These are phyloP conservation scores for Phytopythium aichiense DNA, from an alignment of 352 stramenopile genomes.

Conservation along the genomic window DNA sequence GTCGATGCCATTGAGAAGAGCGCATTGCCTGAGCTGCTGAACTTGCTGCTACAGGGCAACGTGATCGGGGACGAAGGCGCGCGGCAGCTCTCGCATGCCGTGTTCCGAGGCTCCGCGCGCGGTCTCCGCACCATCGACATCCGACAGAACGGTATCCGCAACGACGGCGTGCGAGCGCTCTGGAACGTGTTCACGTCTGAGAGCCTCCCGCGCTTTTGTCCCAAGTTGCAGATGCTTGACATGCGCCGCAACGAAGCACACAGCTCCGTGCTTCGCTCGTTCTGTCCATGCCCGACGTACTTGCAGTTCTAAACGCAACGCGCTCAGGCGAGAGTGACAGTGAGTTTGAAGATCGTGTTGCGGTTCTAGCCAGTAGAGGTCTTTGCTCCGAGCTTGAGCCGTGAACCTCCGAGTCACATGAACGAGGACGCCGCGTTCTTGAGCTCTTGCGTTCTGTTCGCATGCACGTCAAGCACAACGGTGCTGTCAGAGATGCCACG, in stretches of 20 bases:
- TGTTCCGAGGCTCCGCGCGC: slow-evolving; percentile 45
- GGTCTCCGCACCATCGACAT: slow-evolving; percentile 44
- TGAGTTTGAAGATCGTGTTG: background rate
- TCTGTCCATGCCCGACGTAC: slow-evolving; percentile 48
- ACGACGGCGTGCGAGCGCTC: slow-evolving; percentile 49
- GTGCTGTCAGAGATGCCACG: background rate
- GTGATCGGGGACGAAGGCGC: slow-evolving; percentile 52
- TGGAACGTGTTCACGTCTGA: slow-evolving; percentile 69
- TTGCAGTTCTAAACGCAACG: slow-evolving; percentile 36
- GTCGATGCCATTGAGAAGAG: slow-evolving; percentile 42
- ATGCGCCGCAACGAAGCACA: slow-evolving; percentile 60
- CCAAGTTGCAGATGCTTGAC: slow-evolving; percentile 58
- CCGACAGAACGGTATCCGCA: slow-evolving; percentile 62
- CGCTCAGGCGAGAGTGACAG: background rate
- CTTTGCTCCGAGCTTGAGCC: background rate
- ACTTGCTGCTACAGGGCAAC: slow-evolving; percentile 56
- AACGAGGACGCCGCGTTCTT: slow-evolving; percentile 64
- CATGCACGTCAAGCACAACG: background rate
- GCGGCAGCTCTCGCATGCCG: slow-evolving; percentile 48
- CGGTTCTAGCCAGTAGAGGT: background rate
- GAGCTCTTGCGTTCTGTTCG: slow-evolving; percentile 51
- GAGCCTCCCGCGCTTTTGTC: slow-evolving; percentile 43
- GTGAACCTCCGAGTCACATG: slow-evolving; percentile 31
- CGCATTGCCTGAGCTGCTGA: slow-evolving; percentile 43
- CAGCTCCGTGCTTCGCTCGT: slow-evolving; percentile 39